phyloP scores from a whole-genome alignment of 1,284 basidiomycete species.

The Ceratobasidium sp. region DNA sequence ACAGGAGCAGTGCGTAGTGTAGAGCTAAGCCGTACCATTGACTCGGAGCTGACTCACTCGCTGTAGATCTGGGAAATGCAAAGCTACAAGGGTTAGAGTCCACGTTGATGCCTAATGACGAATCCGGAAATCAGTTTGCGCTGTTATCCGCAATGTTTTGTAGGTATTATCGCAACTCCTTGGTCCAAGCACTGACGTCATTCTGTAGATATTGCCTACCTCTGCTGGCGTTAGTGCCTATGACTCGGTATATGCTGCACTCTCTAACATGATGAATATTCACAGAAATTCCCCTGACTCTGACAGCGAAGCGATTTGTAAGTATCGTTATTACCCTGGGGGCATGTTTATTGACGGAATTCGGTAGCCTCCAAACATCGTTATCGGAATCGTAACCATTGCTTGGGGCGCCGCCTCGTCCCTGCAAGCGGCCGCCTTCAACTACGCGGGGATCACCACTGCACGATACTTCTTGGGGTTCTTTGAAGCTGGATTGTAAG shows the following conservation, averaged over 20 bases:
- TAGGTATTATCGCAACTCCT: background rate
- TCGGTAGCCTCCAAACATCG: slow-evolving; percentile 36
- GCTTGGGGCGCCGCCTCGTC: slow-evolving; percentile 41
- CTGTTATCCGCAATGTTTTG: slow-evolving; percentile 37
- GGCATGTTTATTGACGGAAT: background rate
- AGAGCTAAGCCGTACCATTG: background rate
- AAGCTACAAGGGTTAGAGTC: slow-evolving; percentile 31
- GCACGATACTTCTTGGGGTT: slow-evolving; percentile 37
- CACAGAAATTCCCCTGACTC: slow-evolving; percentile 31
- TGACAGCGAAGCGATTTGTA: slow-evolving; percentile 36
- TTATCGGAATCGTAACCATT: slow-evolving; percentile 41
- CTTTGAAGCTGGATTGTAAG: slow-evolving; percentile 34
- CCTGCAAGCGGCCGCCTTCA: slow-evolving; percentile 42
- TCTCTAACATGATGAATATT: background rate
- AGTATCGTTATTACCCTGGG: background rate
- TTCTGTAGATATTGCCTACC: slow-evolving; percentile 28
- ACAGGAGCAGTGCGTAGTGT: slow-evolving; percentile 33
- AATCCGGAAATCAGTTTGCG: slow-evolving; percentile 36
- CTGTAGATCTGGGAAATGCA: slow-evolving; percentile 31
- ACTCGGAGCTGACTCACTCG: background rate
- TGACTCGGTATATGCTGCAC: background rate
- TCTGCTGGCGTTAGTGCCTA: slow-evolving; percentile 30
- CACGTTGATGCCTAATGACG: slow-evolving; percentile 34
- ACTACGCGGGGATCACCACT: slow-evolving; percentile 37
- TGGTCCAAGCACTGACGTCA: background rate